phyloP scores from a whole-genome alignment of 805 yeast genomes.

The Nakazawaea siamensis region DNA sequence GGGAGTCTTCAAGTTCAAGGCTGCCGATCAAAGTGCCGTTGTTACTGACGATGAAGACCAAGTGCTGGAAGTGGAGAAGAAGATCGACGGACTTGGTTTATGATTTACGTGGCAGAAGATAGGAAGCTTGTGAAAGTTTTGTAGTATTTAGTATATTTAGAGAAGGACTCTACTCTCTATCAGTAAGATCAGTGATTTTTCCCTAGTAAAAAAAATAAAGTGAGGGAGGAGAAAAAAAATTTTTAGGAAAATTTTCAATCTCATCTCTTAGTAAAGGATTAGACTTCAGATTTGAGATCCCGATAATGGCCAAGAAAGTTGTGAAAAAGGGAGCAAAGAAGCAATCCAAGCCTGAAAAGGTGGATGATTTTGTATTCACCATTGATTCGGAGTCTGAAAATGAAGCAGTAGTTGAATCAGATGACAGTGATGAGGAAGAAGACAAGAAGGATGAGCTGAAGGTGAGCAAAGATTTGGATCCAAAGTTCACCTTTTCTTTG shows the following conservation, averaged over 20 bases:
- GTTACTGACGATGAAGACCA: background rate
- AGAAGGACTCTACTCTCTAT: too few species aligned
- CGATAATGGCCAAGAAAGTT: slow-evolving; percentile 2
- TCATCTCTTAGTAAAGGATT: too few species aligned
- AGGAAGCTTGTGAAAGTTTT: too few species aligned
- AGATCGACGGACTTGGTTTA: background rate
- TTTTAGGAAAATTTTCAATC: too few species aligned
- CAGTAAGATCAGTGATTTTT: too few species aligned
- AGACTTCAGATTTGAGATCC: too few species aligned
- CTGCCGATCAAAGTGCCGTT: background rate
- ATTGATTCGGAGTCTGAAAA: slow-evolving; percentile 37
- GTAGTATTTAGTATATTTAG: too few species aligned
- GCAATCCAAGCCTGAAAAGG: background rate
- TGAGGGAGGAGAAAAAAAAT: too few species aligned
- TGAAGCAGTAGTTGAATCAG: slow-evolving; percentile 23
- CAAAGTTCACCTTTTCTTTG: slow-evolving; percentile 62
- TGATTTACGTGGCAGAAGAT: too few species aligned
- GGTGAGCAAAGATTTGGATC: slow-evolving; percentile 53
- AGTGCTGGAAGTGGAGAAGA: background rate
- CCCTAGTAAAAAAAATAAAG: too few species aligned
- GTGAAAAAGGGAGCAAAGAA: background rate
- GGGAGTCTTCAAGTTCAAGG: slow-evolving; percentile 26
- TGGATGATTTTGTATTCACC: slow-evolving; percentile 60
- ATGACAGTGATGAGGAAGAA: slow-evolving; percentile 41
- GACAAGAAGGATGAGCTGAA: slow-evolving; percentile 28